Conservation (phyloP, 768 basidiomycete species). For the Tremella yokohamensis region DNA sequence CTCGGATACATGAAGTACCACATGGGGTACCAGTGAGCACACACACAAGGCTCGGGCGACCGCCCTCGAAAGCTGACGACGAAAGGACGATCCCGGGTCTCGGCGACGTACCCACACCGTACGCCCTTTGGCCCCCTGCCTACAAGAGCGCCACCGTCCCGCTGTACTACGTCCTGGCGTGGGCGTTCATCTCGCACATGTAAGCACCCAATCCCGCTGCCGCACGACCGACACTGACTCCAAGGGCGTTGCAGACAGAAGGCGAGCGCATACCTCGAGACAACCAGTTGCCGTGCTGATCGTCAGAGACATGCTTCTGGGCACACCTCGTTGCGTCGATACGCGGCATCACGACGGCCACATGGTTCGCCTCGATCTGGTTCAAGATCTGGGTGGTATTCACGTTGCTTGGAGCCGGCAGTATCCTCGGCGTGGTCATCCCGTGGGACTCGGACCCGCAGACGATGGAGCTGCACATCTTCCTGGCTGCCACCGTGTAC, state of each 20-base stretch:
- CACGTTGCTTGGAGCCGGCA: neutral
- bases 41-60: too few species aligned
- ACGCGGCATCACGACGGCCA: conserved; percentile 3
- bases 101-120: conserved; percentile 1
- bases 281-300: neutral
- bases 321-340: conserved; percentile 1
- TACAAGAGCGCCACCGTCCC: neutral
- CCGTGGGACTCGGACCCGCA: conserved; percentile 3
- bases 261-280: neutral
- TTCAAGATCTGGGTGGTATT: conserved; percentile 1
- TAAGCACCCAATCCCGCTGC: neutral
- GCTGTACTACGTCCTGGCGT: conserved; percentile 2
- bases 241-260: neutral
- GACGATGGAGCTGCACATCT: conserved; percentile 4
- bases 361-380: conserved; percentile 2
- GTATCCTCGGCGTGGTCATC: conserved; percentile 3
- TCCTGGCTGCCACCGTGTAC: conserved; percentile 2
- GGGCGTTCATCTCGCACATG: conserved; percentile 3
- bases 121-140: neutral
- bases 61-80: neutral
- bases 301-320: conserved; percentile 1
- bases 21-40: neutral
- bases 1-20: conserved; percentile 1
- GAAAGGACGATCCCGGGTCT: conserved; percentile 3
- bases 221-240: neutral